Evolutionary conservation across 495 filamentous ascomycete genomes (phyloP).

Genomic region (Hypoxylon perforatum): DNA sequence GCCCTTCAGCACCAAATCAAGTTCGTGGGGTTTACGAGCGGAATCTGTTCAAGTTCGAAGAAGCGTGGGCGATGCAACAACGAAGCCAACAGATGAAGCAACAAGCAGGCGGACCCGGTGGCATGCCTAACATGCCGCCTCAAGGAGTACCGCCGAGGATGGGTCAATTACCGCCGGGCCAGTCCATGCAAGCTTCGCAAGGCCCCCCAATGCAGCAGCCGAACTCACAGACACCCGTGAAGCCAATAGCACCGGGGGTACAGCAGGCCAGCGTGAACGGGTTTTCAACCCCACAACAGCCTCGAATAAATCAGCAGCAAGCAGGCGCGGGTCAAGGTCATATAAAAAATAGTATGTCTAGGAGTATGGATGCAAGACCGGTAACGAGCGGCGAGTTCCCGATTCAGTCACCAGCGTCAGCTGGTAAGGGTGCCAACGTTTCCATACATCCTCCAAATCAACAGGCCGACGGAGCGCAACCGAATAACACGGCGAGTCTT

Average conservation of each 20-base stretch:
- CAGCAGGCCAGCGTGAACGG: conserved; percentile 63
- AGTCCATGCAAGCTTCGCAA: conserved; percentile 60
- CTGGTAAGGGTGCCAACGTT: conserved; percentile 49
- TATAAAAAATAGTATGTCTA: conserved; percentile 54
- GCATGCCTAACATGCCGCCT: conserved; percentile 52
- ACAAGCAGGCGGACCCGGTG: conserved; percentile 50
- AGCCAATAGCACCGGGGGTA: conserved; percentile 56
- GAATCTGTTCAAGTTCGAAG: conserved; percentile 79
- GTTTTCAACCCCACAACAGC: conserved; percentile 60
- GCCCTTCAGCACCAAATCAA: conserved; percentile 72
- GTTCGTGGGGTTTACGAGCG: conserved; percentile 77
- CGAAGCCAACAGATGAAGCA: conserved; percentile 71
- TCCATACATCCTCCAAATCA: conserved; percentile 50
- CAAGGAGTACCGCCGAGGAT: conserved; percentile 53
- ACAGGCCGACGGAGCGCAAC: conserved; percentile 45
- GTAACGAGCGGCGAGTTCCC: conserved; percentile 51
- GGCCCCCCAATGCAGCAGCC: conserved; percentile 61
- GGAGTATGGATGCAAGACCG: conserved; percentile 55
- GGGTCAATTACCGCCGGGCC: conserved; percentile 57
- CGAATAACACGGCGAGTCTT: conserved; percentile 39
- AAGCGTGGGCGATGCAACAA: conserved; percentile 70
- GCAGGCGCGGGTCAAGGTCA: conserved; percentile 45
- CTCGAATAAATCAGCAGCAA: conserved; percentile 52
- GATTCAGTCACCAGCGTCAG: conserved; percentile 53
- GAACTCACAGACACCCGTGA: conserved; percentile 59